A percentile compares a stretch with the other conserved stretches of the same genome.
Conservation (phyloP, 345 rosid genomes). For the Angophora floribunda region DNA sequence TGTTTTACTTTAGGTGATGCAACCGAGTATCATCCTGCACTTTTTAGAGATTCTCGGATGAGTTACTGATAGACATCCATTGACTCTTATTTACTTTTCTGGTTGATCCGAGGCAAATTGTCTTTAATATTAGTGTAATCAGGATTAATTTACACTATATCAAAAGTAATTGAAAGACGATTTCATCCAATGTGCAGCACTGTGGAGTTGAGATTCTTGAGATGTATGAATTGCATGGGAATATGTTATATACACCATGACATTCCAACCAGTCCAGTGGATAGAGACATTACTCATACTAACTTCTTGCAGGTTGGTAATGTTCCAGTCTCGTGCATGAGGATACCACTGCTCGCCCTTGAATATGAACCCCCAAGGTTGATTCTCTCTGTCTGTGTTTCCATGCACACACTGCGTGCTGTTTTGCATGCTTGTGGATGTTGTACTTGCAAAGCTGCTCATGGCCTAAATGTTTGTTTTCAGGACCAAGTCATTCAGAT, state of each 20-base stretch:
- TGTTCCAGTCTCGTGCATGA: constrained; percentile 70
- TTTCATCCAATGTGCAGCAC: neutral
- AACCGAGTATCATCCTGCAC: neutral
- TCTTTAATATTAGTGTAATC: neutral
- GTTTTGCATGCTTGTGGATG: neutral
- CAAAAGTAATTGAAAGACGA: neutral
- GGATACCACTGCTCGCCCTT: constrained; percentile 74
- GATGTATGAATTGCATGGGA: neutral
- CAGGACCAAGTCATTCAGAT: constrained; percentile 72
- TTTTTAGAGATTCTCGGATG: neutral
- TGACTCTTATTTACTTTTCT: neutral
- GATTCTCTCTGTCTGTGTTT: neutral
- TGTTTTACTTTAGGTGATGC: neutral
- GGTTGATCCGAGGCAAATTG: neutral
- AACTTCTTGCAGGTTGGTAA: constrained; percentile 50
- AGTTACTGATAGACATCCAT: neutral
- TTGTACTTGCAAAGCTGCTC: neutral
- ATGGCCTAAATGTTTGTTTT: neutral
- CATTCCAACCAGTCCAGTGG: neutral
- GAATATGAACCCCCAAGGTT: constrained; percentile 91
- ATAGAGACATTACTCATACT: neutral
- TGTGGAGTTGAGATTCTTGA: neutral
- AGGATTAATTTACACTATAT: neutral
- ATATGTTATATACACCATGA: neutral
- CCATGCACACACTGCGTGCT: neutral